Base-by-base conservation (phyloP, 495 filamentous ascomycete species). In the Penicillium egyptiacum region DNA sequence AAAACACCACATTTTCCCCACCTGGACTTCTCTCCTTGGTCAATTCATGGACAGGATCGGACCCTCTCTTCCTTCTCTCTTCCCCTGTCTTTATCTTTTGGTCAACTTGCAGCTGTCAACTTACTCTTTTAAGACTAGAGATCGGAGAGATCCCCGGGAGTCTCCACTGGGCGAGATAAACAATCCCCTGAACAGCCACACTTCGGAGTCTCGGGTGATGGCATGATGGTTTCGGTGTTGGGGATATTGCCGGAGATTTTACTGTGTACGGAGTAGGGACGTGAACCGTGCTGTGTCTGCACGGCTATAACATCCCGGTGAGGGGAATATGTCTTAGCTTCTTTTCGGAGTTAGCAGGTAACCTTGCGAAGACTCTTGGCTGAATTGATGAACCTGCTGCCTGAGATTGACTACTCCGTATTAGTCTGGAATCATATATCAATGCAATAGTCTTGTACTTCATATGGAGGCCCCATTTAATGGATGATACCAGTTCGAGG, bases 71-170 rank as follows among this genome's bases (percentile, higher is more conserved):
- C 10, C 30, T 33, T 33, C 11, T 33, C 44, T n/a, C 54, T 35
- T n/a, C 30, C 56, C 35, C 50, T 55, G 62, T 56, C 57, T 33
- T 25, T 48, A 42, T 53, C 50, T 43, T 53, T 40, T 31, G 45
- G 45, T 48, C 35, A 58, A 55, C 22, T 39, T 60, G 60, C 64
- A 70, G 66, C 69, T 70, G 69, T 71, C 68, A 74, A 64, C 50
- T 63, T 65, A 56, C 70, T 62, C 23, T 16, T 68, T 69, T 57
- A 43, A 61, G 65, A 52, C 51, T 66, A 68, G 60, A 66, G 66
- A 64, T 72, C 71, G 71, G 71, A 63, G 60, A 56, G 67, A 69
- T 70, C 70, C 63, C 58, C 59, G 60, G 69, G 47, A 53, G 56
- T 67, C 65, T 60, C 70, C 69, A 71, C 67, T 56, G 65, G 64